Percentiles rank a stretch among this genome's conserved stretches.
phyloP scores from a whole-genome alignment of 2,329 filamentous ascomycete species.

The Venturia pyrina region DNA sequence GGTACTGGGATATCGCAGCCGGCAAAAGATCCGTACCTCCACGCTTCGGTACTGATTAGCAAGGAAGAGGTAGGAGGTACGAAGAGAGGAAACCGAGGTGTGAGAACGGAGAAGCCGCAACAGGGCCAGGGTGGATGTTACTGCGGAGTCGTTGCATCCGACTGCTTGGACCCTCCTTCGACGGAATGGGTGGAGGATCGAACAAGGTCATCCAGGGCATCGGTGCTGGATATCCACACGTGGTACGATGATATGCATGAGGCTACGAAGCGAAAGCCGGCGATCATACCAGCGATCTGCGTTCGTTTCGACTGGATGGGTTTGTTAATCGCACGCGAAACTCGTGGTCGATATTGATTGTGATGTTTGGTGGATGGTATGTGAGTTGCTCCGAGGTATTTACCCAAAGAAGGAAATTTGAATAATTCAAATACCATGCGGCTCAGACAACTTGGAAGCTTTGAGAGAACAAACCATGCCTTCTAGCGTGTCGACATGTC shows the following conservation, averaged over 20 bases:
- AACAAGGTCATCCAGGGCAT: neutral
- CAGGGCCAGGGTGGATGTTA: neutral
- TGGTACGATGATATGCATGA: neutral
- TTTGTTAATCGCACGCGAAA: neutral
- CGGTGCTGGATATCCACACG: neutral
- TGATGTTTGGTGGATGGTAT: neutral
- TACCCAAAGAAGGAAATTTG: neutral
- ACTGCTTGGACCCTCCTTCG: neutral
- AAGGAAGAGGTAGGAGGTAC: neutral
- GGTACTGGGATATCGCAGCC: neutral
- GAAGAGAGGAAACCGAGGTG: neutral
- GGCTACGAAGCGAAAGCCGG: neutral
- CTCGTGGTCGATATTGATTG: neutral
- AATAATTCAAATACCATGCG: neutral
- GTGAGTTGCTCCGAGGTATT: neutral
- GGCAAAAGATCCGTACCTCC: neutral
- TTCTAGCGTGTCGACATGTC: neutral
- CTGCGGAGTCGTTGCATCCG: neutral
- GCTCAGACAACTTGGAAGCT: neutral
- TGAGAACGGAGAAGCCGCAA: neutral
- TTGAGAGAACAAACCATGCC: neutral
- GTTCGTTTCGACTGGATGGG: neutral
- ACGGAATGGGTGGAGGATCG: neutral
- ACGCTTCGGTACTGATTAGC: neutral
- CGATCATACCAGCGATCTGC: neutral